Conservation (phyloP, 768 basidiomycete genomes). For the Tulasnella calospora region DNA sequence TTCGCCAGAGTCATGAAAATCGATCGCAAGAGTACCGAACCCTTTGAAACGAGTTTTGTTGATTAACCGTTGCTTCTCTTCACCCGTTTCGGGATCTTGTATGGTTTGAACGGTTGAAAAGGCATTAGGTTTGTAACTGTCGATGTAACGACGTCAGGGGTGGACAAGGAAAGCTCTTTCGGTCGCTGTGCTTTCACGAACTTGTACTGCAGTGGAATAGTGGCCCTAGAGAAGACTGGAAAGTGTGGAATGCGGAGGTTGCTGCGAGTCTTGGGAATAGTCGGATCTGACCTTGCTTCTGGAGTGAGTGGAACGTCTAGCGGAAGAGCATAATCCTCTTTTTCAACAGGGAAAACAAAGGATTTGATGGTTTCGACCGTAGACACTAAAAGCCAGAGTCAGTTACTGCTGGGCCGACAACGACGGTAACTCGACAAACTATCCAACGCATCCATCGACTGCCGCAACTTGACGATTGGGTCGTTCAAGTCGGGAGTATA, state of each 20-base stretch:
- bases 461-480: constrained; percentile 60
- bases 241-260: constrained; percentile 78
- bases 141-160: constrained; percentile 1
- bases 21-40: constrained; percentile 54
- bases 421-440: constrained; percentile 45
- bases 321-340: constrained; percentile 54
- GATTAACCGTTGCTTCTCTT: constrained; percentile 76
- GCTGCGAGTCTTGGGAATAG: constrained; percentile 31
- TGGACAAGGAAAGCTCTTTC: neutral
- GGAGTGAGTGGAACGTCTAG: constrained; percentile 6
- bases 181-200: constrained; percentile 32
- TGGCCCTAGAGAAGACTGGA: constrained; percentile 81
- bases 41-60: constrained; percentile 85
- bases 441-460: constrained; percentile 74
- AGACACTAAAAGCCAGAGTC: neutral
- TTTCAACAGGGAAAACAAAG: constrained; percentile 65
- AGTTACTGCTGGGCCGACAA: too few relatives aligned
- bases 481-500: constrained; percentile 72
- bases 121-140: constrained; percentile 73
- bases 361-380: constrained; percentile 47
- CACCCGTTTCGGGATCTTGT: constrained; percentile 69
- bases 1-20: constrained; percentile 15
- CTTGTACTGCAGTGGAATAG: constrained; percentile 77
- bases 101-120: constrained; percentile 65
- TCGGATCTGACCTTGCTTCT: neutral